phyloP scores from a whole-genome alignment of 306 rosid species.

The Ziziphus jujuba region DNA sequence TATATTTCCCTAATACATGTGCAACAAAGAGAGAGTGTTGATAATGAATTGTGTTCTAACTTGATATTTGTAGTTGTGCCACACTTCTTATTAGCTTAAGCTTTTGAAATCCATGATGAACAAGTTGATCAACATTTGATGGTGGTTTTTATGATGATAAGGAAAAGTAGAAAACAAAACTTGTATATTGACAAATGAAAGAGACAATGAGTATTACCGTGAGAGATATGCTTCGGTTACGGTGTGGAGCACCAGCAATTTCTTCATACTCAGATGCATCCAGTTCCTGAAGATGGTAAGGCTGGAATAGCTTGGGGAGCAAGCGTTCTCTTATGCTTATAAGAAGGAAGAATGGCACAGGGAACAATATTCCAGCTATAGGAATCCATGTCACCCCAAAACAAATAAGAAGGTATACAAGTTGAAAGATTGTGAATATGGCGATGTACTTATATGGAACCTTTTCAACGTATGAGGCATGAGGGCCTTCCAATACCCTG shows the following conservation, averaged over 20 bases:
- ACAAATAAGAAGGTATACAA: slow-evolving; percentile 38
- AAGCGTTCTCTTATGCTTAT: slow-evolving; percentile 38
- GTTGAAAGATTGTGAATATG: slow-evolving; percentile 39
- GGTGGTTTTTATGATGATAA: background rate
- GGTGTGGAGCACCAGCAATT: slow-evolving; percentile 32
- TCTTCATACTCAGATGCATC: slow-evolving; percentile 49
- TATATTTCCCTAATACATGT: too few species aligned
- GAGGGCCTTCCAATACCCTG: slow-evolving; percentile 50
- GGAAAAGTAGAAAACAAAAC: background rate
- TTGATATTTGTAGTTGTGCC: too few species aligned
- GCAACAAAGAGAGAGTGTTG: too few species aligned
- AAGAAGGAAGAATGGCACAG: slow-evolving; percentile 51
- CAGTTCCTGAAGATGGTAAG: slow-evolving; percentile 43
- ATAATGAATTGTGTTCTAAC: too few species aligned
- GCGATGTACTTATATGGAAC: slow-evolving; percentile 46
- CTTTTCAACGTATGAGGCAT: slow-evolving; percentile 37
- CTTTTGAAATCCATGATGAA: too few species aligned
- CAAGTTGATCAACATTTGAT: background rate
- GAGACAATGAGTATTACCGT: slow-evolving; percentile 15
- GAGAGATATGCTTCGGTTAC: slow-evolving; percentile 19
- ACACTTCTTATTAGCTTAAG: too few species aligned
- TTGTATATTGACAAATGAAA: background rate
- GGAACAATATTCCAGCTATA: slow-evolving; percentile 52
- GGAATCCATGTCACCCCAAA: slow-evolving; percentile 55
- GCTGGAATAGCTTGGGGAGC: slow-evolving; percentile 40